phyloP scores from a whole-genome alignment of 2,329 filamentous ascomycete genomes.

The Camillea tinctor region DNA sequence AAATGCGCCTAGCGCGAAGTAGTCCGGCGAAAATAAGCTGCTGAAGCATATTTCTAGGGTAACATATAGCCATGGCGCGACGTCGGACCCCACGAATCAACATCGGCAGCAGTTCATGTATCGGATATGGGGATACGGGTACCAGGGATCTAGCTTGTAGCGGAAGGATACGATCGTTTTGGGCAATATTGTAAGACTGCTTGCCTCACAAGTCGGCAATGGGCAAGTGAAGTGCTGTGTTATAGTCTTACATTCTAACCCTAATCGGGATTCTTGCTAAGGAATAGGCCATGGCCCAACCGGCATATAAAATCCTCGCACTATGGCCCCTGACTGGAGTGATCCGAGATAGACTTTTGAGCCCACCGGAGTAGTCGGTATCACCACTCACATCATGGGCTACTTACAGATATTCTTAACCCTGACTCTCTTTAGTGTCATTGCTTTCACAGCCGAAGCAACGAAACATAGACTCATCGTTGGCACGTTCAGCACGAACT shows the following conservation, averaged over 20 bases:
- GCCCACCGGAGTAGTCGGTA: not conserved
- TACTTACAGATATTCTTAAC: not conserved
- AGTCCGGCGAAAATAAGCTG: no score
- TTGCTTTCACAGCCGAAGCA: constrained; percentile 3
- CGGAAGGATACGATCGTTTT: not conserved
- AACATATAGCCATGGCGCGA: not conserved
- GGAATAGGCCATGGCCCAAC: not conserved
- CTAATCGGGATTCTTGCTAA: not conserved
- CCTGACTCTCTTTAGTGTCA: not conserved
- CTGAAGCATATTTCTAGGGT: not conserved
- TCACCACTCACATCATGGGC: not conserved
- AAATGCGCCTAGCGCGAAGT: no score
- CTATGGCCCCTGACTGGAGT: no score
- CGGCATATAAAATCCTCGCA: no score
- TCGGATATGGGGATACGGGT: not conserved
- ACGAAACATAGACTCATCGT: constrained; percentile 29
- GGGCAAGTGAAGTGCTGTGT: not conserved
- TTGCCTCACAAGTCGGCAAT: not conserved
- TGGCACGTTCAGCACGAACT: constrained; percentile 29
- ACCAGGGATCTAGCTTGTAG: not conserved
- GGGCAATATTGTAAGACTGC: not conserved
- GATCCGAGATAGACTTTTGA: no score
- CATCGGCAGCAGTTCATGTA: not conserved
- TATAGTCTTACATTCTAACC: not conserved
- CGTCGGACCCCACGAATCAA: not conserved